Conservation (phyloP, 139 green algal species). For the Coccomyxa sp. region DNA sequence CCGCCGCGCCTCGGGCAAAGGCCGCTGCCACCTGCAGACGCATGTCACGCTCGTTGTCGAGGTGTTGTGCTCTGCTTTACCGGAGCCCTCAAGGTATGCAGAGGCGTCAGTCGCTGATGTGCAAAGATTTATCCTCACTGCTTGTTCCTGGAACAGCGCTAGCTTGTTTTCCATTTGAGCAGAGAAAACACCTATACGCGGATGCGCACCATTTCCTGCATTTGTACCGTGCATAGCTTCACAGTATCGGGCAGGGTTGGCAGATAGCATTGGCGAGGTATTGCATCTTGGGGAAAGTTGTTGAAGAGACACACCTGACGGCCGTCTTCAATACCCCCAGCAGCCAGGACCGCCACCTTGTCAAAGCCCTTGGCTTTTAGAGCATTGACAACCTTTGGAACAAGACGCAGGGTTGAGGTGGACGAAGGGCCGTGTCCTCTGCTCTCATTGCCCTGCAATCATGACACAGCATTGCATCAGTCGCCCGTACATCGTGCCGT, state of each 20-base stretch:
- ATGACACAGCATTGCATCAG: background rate
- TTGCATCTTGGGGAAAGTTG: too few relatives aligned
- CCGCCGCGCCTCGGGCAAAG: background rate
- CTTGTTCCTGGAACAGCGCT: background rate
- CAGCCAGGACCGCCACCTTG: background rate
- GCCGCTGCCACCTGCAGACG: background rate
- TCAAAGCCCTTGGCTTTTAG: background rate
- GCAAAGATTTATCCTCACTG: background rate
- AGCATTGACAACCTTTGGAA: background rate
- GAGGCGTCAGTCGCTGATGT: too few relatives aligned
- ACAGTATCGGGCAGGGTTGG: too few relatives aligned
- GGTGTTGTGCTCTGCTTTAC: too few relatives aligned
- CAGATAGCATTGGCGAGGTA: too few relatives aligned
- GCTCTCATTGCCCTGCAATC: background rate
- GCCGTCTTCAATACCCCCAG: background rate
- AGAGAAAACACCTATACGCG: too few relatives aligned
- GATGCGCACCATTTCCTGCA: too few relatives aligned
- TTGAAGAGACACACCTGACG: conserved; percentile 5
- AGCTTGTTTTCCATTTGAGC: background rate
- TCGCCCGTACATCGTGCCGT: background rate
- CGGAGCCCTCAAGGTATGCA: background rate
- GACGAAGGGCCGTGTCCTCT: background rate
- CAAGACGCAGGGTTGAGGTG: background rate
- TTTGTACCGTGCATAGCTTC: too few relatives aligned
- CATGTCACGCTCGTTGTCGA: background rate